Conservation (phyloP, 2,329 filamentous ascomycete species). For the Aspergillus proliferans region DNA sequence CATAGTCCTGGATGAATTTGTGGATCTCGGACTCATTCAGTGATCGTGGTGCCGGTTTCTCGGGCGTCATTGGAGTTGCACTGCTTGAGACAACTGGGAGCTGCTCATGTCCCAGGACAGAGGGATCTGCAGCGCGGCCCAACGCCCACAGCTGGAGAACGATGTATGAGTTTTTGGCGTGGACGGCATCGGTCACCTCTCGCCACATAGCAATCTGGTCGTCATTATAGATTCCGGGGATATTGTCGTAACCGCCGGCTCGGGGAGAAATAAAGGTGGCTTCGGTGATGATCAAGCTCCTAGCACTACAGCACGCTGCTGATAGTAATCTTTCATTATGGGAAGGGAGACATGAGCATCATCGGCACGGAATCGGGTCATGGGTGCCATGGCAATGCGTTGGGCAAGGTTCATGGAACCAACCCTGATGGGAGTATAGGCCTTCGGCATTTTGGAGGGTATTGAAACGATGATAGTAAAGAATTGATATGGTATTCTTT, state of each 20-base stretch:
- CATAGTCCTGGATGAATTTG: background rate
- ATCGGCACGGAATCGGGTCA: constrained; percentile 48
- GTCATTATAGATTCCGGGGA: constrained; percentile 53
- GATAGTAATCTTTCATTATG: constrained; percentile 47
- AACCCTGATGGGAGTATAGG: constrained; percentile 31
- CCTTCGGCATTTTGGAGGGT: constrained; percentile 15
- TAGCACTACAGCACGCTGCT: constrained; percentile 47
- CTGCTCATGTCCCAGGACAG: constrained; percentile 16
- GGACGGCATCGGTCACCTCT: constrained; percentile 55
- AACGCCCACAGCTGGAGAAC: constrained; percentile 58
- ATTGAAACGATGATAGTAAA: constrained; percentile 15
- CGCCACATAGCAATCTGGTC: constrained; percentile 57
- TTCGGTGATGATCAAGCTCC: constrained; percentile 56
- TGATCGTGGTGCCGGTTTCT: constrained; percentile 46
- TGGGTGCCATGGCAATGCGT: constrained; percentile 51
- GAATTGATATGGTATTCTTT: too few relatives aligned
- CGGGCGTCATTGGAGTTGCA: constrained; percentile 3
- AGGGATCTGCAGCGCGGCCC: constrained; percentile 48
- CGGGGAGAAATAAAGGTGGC: constrained; percentile 47
- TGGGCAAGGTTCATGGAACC: constrained; percentile 38
- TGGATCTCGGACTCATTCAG: constrained; percentile 39
- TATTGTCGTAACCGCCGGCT: constrained; percentile 45
- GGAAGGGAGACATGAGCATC: constrained; percentile 44
- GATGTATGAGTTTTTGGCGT: constrained; percentile 56
- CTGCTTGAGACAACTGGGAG: constrained; percentile 17